Percentiles rank a stretch among this genome's conserved stretches.
These are phyloP conservation scores for Rhododendron mucronatum DNA, from an alignment of 148 eudicot genomes.

Conservation along the genomic window DNA sequence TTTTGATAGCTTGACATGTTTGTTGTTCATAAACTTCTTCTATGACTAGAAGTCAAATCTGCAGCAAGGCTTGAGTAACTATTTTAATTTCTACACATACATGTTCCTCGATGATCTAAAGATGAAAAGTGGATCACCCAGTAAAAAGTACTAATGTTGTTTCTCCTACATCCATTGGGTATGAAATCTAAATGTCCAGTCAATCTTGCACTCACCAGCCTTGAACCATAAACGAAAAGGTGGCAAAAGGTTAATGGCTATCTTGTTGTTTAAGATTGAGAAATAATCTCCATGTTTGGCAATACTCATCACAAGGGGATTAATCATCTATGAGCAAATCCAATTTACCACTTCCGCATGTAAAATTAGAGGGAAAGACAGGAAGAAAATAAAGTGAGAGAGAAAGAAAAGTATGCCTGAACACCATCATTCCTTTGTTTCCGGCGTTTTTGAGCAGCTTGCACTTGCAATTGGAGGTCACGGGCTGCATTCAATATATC, in stretches of 20 bases:
- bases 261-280: not conserved
- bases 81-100: not conserved
- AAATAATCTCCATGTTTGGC: not conserved
- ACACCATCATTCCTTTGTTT: constrained; percentile 94
- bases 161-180: not conserved
- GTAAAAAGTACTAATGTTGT: not conserved
- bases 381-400: not conserved
- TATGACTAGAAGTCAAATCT: not conserved
- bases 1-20: not conserved
- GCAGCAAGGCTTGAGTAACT: not conserved
- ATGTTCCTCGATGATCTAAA: not conserved
- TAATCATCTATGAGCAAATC: not conserved
- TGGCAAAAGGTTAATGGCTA: not conserved
- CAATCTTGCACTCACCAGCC: not conserved
- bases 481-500: constrained; percentile 89
- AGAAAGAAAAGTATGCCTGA: constrained; percentile 45
- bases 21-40: not conserved
- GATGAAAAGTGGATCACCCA: not conserved
- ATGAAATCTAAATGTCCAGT: not conserved
- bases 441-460: constrained; percentile 71
- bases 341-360: not conserved
- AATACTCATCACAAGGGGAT: not conserved
- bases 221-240: not conserved
- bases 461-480: constrained; percentile 80
- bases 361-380: not conserved